Percentiles rank a stretch among this genome's conserved stretches.
These are phyloP conservation scores for Vachellia collinsii DNA, from an alignment of 306 rosid genomes.

Conservation along the genomic window DNA sequence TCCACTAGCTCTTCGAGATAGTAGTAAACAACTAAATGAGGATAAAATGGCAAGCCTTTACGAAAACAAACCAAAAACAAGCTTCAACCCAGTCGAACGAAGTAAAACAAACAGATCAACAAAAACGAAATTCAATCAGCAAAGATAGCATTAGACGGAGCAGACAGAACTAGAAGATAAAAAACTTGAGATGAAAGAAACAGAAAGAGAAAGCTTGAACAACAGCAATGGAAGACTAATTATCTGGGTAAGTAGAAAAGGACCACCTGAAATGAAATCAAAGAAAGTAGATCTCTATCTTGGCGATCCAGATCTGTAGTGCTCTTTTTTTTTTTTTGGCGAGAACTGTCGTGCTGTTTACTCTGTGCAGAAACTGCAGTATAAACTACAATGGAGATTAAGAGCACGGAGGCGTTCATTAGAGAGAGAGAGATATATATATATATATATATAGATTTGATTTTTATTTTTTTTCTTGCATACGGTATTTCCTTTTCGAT, in stretches of 20 bases:
- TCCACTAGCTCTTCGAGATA: too few relatives aligned
- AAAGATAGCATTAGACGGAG: too few relatives aligned
- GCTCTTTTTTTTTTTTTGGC: background rate
- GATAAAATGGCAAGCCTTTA: too few relatives aligned
- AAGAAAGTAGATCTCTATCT: slow-evolving; percentile 32
- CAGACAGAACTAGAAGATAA: background rate
- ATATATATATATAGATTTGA: too few relatives aligned
- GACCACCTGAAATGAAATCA: slow-evolving; percentile 38
- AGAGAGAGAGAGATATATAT: too few relatives aligned
- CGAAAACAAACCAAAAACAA: too few relatives aligned
- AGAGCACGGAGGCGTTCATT: background rate
- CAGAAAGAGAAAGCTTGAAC: slow-evolving; percentile 12
- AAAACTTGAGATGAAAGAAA: slow-evolving; percentile 1
- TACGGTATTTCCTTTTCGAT: too few relatives aligned
- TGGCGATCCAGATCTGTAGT: slow-evolving; percentile 43
- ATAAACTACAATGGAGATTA: slow-evolving; percentile 6
- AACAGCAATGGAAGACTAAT: background rate
- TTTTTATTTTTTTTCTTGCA: background rate
- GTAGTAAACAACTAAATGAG: too few relatives aligned
- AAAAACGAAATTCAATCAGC: too few relatives aligned
- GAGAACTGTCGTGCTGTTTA: too few relatives aligned
- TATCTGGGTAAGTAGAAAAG: background rate
- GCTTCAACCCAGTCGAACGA: too few relatives aligned
- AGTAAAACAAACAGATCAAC: too few relatives aligned
- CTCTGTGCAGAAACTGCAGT: background rate